These are phyloP conservation scores for Alternaria angustiovoidea DNA, from an alignment of 2,329 filamentous ascomycete species.

Conservation along the genomic window DNA sequence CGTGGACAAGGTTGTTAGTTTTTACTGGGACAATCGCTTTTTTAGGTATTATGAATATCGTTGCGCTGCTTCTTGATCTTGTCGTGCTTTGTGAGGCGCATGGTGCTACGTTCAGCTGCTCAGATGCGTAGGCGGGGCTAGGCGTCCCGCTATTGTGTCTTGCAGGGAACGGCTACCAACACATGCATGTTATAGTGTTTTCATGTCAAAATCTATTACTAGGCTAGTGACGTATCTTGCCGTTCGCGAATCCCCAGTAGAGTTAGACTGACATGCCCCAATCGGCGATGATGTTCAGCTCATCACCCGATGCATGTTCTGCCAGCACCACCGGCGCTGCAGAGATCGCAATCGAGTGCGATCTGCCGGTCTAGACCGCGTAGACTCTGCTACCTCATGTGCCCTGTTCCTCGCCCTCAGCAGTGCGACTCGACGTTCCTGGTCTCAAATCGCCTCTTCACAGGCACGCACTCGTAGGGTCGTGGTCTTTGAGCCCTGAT, in stretches of 20 bases:
- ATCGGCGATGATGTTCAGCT: constrained; percentile 15
- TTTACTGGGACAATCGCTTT: background rate
- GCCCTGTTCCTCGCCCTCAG: constrained; percentile 3
- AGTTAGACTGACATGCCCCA: background rate
- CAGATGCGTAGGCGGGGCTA: background rate
- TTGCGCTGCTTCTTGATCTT: background rate
- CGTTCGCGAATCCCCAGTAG: background rate
- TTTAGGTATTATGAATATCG: background rate
- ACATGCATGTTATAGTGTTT: background rate
- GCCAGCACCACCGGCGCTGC: constrained; percentile 4
- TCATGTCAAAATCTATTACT: background rate
- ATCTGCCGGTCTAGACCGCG: constrained; percentile 19
- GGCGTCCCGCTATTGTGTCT: background rate
- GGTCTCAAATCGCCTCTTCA: constrained; percentile 1
- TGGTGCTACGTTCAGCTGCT: background rate
- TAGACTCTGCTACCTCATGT: constrained; percentile 2
- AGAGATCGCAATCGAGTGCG: constrained; percentile 6
- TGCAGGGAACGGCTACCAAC: background rate
- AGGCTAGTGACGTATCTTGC: background rate
- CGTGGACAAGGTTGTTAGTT: background rate
- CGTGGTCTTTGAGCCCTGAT: constrained; percentile 2
- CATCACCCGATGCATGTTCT: constrained; percentile 9
- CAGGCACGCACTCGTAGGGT: constrained; percentile 12
- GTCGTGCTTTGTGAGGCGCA: background rate
- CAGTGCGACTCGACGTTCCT: background rate